Conservation (phyloP, 768 basidiomycete species). For the Pleurotus tuoliensis region DNA sequence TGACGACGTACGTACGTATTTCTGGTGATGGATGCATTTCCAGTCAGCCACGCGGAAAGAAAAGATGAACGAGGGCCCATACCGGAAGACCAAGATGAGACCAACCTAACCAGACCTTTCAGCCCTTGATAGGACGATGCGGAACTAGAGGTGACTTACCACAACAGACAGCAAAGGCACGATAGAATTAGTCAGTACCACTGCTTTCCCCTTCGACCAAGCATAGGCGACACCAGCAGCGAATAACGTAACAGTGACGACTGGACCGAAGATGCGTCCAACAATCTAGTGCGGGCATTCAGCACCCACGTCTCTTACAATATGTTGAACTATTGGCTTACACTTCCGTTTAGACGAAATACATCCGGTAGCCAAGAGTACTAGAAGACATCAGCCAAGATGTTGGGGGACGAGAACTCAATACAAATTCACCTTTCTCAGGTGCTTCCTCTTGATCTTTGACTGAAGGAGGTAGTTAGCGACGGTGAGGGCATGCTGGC, state of each 20-base stretch:
- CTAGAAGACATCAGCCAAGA: constrained; percentile 27
- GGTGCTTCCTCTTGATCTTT: constrained; percentile 44
- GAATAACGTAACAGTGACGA: constrained; percentile 79
- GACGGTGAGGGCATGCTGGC: no score
- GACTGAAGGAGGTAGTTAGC: constrained; percentile 14
- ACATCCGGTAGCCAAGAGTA: constrained; percentile 92
- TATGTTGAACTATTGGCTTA: constrained; percentile 30
- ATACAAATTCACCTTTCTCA: constrained; percentile 42
- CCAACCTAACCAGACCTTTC: constrained; percentile 54
- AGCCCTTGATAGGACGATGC: not conserved
- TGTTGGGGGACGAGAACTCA: not conserved
- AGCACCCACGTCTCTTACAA: not conserved
- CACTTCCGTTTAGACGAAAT: constrained; percentile 77
- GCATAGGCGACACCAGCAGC: constrained; percentile 59
- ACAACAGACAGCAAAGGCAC: constrained; percentile 88
- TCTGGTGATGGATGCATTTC: constrained; percentile 28
- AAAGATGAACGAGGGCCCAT: constrained; percentile 17
- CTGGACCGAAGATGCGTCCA: constrained; percentile 69
- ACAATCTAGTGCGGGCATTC: constrained; percentile 50
- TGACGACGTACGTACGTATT: constrained; percentile 56
- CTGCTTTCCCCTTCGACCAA: constrained; percentile 48
- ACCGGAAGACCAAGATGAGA: constrained; percentile 85
- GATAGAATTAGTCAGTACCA: constrained; percentile 77
- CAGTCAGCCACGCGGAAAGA: not conserved
- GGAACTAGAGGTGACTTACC: constrained; percentile 40